Evolutionary conservation across 305 asterid species (phyloP), one percentile per base, ranked within the genome.

Genomic region (Fraxinus greggii): DNA sequence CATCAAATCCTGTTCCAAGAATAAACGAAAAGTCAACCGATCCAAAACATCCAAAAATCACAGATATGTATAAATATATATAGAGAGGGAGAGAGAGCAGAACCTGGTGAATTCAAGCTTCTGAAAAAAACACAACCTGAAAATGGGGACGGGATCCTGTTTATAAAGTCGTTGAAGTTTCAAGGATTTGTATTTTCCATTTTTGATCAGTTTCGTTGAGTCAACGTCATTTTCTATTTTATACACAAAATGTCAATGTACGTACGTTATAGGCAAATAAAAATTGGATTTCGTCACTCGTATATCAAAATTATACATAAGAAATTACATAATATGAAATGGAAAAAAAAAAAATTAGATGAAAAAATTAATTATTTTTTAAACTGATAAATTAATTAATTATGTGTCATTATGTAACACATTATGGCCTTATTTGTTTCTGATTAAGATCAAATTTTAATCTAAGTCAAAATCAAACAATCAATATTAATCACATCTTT

Each of bases 101-200:
- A 75, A 85, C 85, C 85, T 85, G 77, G 72, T 9, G 8, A 75
- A 73, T 42, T 33, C 56, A 61, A 51, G 80, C 26, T 19, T 73
- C 78, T 33, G 80, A 45, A 12, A 42, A 40, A 40, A 4, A 40
- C 29, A 40, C 33, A 80, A 75, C 28, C 23, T 38, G 45, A 63
- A 40, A 72, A 80, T 84, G 79, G 76, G 56, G 56, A 32, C 7
- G 80, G 80, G 77, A 29, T 45, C 3, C 23, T 74, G 78, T 59
- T 19, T 36, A 61, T 72, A 65, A 63, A 42, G 42, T 31, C 42
- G 32, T 63, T 17, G 79, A 28, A 70, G 76, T 45, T 65, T 76
- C 19, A 33, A 33, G 69, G 28, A 7, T 59, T 21, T 59, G 24
- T 59, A 7, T 23, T 59, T 3, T 5, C 1, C 13, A 5, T 59